Base-by-base conservation (phyloP, 2,329 filamentous ascomycete species). In the Dothideomycetes sp. region DNA sequence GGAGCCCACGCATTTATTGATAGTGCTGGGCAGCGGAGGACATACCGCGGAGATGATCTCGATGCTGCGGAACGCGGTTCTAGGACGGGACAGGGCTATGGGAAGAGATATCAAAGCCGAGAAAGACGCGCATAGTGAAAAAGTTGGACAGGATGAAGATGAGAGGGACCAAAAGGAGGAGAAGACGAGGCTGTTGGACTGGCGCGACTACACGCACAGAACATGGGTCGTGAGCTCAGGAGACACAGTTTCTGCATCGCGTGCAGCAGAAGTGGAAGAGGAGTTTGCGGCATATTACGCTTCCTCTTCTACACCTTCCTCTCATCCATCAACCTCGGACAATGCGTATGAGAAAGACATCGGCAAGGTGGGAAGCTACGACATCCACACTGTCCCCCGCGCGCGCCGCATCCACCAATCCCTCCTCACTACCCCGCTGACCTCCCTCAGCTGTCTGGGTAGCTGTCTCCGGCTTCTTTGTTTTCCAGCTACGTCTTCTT, bases 31-130 rank as follows among this genome's bases (percentile, higher is more conserved):
- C 38, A 93, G 84, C 3, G 91, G 91, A 22, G 91, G 91, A 1
- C 91, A 98, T 62, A 95, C 91, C 1, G 80, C 86, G 35, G 91
- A 98, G 62, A 94, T 98, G 83, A 70, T 94, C 46, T 78, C 81
- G 53, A 83, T 95, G 66, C 75, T 98, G 50, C 65, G 69, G 49
- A 73, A 72, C 48, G 74, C 73, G 53, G 68, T 66, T 42, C 30
- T 27, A 12, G 22, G 22, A 7, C 22, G 22, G 7, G 22, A 27
- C 12, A n/a, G 16, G n/a, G 17, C 40, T 14, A 15, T n/a, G 10
- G 34, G 34, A 37, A 11, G 14, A 19, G 17, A 16, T 4, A 19
- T n/a, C 9, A 12, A 15, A 4, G 27, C 14, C 4, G 10, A 16
- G 5, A 34, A 32, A 33, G 67, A 47, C 33, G 57, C 8, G n/a